Evolutionary conservation across 768 basidiomycete genomes (phyloP).

Genomic region (Phylloporus sp.): DNA sequence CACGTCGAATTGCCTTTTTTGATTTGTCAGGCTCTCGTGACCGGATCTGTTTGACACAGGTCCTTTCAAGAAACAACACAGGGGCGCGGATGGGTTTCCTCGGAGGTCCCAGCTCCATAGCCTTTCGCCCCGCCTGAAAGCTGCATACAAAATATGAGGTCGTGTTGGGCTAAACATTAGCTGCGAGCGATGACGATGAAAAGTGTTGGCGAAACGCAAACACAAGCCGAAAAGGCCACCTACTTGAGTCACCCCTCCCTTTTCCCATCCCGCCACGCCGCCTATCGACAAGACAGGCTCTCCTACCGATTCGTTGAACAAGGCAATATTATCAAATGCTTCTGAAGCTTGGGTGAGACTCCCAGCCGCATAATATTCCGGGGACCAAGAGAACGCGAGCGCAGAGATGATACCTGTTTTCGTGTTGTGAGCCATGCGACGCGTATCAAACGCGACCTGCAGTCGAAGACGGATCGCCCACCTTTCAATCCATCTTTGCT

Average conservation of each 20-base stretch:
- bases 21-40: conserved; percentile 50
- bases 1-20: conserved; percentile 72
- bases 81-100: conserved; percentile 41
- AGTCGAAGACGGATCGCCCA: conserved; percentile 20
- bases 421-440: background rate
- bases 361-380: conserved; percentile 76
- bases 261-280: conserved; percentile 39
- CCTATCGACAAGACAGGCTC: conserved; percentile 60
- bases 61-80: conserved; percentile 31
- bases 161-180: conserved; percentile 70
- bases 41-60: background rate
- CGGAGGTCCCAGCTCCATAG: conserved; percentile 82
- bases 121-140: conserved; percentile 56
- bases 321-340: conserved; percentile 49
- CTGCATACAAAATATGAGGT: conserved; percentile 71
- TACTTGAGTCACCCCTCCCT: conserved; percentile 48
- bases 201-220: too few relatives aligned
- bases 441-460: background rate
- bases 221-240: conserved; percentile 2
- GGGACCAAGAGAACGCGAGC: conserved; percentile 66
- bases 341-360: conserved; percentile 51
- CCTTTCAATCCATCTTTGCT: conserved; percentile 87
- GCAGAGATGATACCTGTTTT: conserved; percentile 79
- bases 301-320: conserved; percentile 59
- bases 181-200: conserved; percentile 40